Evolutionary conservation across 331 rosid genomes (phyloP), one percentile per base, ranked within the genome.

Genomic region (Malus hybrid): DNA sequence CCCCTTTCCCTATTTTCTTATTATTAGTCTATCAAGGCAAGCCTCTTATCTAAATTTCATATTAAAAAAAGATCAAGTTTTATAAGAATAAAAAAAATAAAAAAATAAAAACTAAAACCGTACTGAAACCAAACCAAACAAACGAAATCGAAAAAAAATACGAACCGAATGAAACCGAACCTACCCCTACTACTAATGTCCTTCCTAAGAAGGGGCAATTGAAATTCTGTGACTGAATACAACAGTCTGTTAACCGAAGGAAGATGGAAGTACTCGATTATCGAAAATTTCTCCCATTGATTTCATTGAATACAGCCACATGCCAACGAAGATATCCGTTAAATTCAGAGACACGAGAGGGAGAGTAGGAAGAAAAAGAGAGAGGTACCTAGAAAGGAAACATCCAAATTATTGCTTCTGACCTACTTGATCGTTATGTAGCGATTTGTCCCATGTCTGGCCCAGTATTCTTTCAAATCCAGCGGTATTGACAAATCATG

Each of bases 361-460:
- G 57, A 1, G 54, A 56, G 54, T 20, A 24, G 6, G 65, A 27
- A 66, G 78, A 63, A 54, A n/a, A 67, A 28, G 27, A 29, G 60
- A 31, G 48, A 10, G 75, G 67, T 7, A 36, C 68, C 6, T 62
- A 22, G 27, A 65, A 39, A 22, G 24, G 11, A 65, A 70, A 71
- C 67, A 70, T 31, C 71, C 73, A 6, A n/a, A 61, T 1, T 18
- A n/a, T 19, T 73, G 63, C n/a, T 52, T 18, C 62, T 52, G 16
- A 55, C 64, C 74, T 78, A 86, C 80, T 76, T 83, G 80, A 86
- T 86, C 50, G 89, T 86, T 67, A 86, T 86, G 73, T 82, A 86
- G 77, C 89, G 89, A 69, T 86, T 86, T 24, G 89, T 86, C 46
- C 89, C 89, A 13, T 86, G 89, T 68, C 85, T 74, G 24, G 89